Conservation (phyloP, 2,329 filamentous ascomycete species). For the Aspergillus unguis region DNA sequence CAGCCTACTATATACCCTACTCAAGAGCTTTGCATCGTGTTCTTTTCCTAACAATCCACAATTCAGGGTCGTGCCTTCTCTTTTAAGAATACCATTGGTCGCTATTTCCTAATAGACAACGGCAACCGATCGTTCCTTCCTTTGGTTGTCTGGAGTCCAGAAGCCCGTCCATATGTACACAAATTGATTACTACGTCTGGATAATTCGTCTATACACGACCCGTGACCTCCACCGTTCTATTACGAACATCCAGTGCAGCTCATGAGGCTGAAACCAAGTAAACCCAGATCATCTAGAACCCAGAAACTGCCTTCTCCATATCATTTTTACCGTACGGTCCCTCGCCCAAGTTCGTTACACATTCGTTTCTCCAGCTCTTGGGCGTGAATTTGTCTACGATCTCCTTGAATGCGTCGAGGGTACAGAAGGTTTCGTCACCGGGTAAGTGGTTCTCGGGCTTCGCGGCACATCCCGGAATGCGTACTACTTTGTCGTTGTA, state of each 20-base stretch:
- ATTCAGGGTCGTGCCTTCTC: no score
- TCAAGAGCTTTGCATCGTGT: no score
- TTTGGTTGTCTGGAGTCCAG: no score
- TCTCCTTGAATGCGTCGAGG: constrained; percentile 82
- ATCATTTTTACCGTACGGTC: constrained; percentile 48
- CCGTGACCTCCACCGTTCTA: not conserved
- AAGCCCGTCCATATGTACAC: no score
- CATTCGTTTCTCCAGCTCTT: constrained; percentile 70
- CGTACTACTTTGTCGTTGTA: constrained; percentile 85
- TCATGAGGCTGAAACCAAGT: not conserved
- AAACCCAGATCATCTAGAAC: constrained; percentile 26
- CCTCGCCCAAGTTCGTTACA: constrained; percentile 54
- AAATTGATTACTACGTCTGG: not conserved
- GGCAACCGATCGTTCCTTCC: no score
- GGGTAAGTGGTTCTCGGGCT: constrained; percentile 74
- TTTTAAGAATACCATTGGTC: no score
- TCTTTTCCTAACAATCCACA: no score
- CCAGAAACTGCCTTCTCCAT: constrained; percentile 37
- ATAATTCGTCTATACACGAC: not conserved
- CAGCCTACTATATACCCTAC: no score
- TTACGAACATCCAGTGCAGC: not conserved
- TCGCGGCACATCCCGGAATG: constrained; percentile 72
- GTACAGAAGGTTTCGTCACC: constrained; percentile 91
- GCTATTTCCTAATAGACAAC: no score
- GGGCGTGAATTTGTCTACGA: constrained; percentile 88